These are phyloP conservation scores for Talaromyces sp. DNA, from an alignment of 2,329 filamentous ascomycete genomes.

Conservation along the genomic window DNA sequence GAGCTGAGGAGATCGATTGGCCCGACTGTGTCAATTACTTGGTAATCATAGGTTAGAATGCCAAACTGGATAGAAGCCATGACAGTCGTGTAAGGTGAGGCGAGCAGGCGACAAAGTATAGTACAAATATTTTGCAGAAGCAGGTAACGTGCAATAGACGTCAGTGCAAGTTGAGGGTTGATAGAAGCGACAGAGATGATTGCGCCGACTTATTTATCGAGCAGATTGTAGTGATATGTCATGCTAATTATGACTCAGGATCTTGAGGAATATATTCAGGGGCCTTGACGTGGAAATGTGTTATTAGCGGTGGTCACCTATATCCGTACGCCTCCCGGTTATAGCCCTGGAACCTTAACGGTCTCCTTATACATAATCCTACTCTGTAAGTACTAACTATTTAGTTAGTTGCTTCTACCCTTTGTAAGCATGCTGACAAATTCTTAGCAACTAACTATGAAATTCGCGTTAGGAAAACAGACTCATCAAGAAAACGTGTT, in stretches of 20 bases:
- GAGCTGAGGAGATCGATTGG: constrained; percentile 27
- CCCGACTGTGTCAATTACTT: constrained; percentile 29
- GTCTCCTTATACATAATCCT: too few species aligned
- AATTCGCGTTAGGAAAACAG: too few species aligned
- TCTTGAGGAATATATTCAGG: neutral
- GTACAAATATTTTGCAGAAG: too few species aligned
- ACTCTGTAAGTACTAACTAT: too few species aligned
- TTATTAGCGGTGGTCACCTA: too few species aligned
- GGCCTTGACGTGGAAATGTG: too few species aligned
- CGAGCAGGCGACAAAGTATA: neutral
- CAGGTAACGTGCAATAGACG: neutral
- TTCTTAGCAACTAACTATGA: too few species aligned
- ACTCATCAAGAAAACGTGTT: too few species aligned
- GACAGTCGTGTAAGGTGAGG: neutral
- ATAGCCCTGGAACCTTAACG: neutral
- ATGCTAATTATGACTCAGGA: neutral
- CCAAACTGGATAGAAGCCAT: constrained; percentile 22
- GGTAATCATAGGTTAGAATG: constrained; percentile 24
- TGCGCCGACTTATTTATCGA: neutral
- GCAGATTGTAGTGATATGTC: neutral
- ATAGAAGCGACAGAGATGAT: neutral
- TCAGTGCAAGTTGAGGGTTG: neutral
- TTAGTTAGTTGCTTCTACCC: too few species aligned
- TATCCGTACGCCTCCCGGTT: constrained; percentile 3
- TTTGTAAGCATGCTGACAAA: neutral